Conservation (phyloP, 805 yeast species). For the Candida corydali region DNA sequence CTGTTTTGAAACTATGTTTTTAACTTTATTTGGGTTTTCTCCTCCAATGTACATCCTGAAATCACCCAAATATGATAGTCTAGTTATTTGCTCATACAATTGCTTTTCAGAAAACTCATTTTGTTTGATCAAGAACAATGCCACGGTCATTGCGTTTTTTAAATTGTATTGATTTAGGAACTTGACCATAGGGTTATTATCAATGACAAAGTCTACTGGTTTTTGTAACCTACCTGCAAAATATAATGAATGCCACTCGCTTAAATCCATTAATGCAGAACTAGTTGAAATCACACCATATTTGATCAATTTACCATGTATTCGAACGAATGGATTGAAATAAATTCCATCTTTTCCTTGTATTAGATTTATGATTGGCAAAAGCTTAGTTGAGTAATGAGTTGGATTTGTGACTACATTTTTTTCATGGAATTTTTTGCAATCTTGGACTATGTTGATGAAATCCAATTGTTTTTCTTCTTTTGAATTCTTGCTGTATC, state of each 20-base stretch:
- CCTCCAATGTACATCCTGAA: conserved; percentile 82
- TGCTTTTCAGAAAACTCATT: conserved; percentile 51
- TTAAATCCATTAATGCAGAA: conserved; percentile 60
- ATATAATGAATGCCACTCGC: conserved; percentile 83
- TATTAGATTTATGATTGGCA: conserved; percentile 19
- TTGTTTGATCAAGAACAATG: conserved; percentile 47
- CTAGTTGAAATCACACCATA: conserved; percentile 80
- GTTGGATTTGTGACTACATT: conserved; percentile 64
- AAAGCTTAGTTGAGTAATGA: conserved; percentile 69
- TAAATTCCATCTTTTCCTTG: conserved; percentile 78
- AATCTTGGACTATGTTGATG: conserved; percentile 74
- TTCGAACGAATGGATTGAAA: conserved; percentile 82
- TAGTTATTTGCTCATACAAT: conserved; percentile 73
- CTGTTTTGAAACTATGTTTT: conserved; percentile 81
- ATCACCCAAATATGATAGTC: conserved; percentile 85
- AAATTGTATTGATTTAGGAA: conserved; percentile 74
- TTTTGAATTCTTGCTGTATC: conserved; percentile 22
- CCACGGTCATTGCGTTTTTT: conserved; percentile 69
- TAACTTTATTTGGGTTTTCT: conserved; percentile 85
- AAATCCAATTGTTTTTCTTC: conserved; percentile 65
- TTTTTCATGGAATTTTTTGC: conserved; percentile 70
- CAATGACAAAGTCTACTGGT: conserved; percentile 75
- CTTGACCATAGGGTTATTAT: conserved; percentile 52
- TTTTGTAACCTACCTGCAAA: conserved; percentile 92
- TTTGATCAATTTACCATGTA: conserved; percentile 53